These are phyloP conservation scores for Euphorbia peplus DNA, from an alignment of 345 rosid species.

Conservation along the genomic window DNA sequence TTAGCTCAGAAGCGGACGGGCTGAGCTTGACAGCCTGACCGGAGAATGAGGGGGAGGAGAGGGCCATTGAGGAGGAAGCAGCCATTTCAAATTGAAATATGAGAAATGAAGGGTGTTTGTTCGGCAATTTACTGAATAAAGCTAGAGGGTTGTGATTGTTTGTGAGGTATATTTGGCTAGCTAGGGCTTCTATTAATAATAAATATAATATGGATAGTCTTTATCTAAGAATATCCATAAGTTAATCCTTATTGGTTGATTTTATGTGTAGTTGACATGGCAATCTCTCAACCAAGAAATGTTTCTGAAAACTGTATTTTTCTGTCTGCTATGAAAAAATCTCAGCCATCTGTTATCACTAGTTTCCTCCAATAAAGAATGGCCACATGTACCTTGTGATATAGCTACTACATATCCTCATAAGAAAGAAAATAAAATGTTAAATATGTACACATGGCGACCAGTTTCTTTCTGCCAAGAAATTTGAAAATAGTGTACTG, in stretches of 20 bases:
- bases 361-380: not conserved
- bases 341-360: not conserved
- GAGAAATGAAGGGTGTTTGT: not conserved
- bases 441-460: too few relatives aligned
- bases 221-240: not conserved
- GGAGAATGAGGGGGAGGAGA: slow-evolving; percentile 62
- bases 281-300: too few relatives aligned
- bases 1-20: slow-evolving; percentile 38
- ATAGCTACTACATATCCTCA: not conserved
- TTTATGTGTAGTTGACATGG: not conserved
- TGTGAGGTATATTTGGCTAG: not conserved
- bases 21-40: slow-evolving; percentile 54
- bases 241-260: not conserved
- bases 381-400: too few relatives aligned
- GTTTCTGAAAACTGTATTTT: too few relatives aligned
- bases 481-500: too few relatives aligned
- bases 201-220: not conserved
- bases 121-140: too few relatives aligned
- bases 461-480: too few relatives aligned
- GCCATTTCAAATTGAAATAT: slow-evolving; percentile 45
- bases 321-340: not conserved
- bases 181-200: not conserved
- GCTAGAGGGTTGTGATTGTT: not conserved
- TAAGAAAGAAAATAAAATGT: too few relatives aligned
- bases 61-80: slow-evolving; percentile 55